Percentiles rank a stretch among this genome's conserved stretches.
Evolutionary conservation across 2,329 filamentous ascomycete species (phyloP).

Genomic region (Didymellaceae sp.): DNA sequence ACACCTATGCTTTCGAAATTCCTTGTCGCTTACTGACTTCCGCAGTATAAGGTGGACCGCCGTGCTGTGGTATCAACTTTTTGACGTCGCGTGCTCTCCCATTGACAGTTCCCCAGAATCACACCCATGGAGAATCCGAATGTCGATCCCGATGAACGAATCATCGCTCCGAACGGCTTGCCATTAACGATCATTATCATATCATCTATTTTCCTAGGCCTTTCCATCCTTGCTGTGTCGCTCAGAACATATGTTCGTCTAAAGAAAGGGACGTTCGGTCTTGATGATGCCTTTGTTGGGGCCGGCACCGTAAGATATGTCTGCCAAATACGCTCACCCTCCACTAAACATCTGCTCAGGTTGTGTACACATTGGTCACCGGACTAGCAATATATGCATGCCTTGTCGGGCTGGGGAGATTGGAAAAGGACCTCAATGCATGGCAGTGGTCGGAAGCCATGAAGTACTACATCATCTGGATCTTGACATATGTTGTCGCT

Average conservation of each 20-base stretch:
- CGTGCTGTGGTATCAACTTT: not conserved
- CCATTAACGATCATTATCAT: conserved; percentile 27
- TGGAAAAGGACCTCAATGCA: conserved; percentile 24
- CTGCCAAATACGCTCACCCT: not conserved
- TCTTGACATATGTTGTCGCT: conserved; percentile 31
- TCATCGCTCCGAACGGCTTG: conserved; percentile 22
- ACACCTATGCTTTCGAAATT: conserved; percentile 9
- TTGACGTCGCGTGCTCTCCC: not conserved
- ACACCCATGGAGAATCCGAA: conserved; percentile 11
- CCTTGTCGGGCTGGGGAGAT: conserved; percentile 28
- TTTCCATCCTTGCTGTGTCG: conserved; percentile 24
- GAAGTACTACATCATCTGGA: conserved; percentile 38
- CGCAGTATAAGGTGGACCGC: conserved; percentile 8
- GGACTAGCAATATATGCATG: conserved; percentile 25
- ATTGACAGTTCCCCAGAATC: conserved; percentile 7
- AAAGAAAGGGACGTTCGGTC: conserved; percentile 23
- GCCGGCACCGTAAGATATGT: conserved; percentile 20
- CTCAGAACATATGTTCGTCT: conserved; percentile 26
- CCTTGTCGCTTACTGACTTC: not conserved
- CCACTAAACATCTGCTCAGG: conserved; percentile 8
- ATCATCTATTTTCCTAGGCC: conserved; percentile 21
- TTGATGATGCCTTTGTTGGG: conserved; percentile 28
- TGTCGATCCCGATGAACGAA: conserved; percentile 21
- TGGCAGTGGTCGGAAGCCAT: conserved; percentile 29
- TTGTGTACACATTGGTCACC: conserved; percentile 20